Percentiles rank a stretch among this genome's conserved stretches.
Conservation (phyloP, 2,329 filamentous ascomycete species). For the Talaromyces sp. region DNA sequence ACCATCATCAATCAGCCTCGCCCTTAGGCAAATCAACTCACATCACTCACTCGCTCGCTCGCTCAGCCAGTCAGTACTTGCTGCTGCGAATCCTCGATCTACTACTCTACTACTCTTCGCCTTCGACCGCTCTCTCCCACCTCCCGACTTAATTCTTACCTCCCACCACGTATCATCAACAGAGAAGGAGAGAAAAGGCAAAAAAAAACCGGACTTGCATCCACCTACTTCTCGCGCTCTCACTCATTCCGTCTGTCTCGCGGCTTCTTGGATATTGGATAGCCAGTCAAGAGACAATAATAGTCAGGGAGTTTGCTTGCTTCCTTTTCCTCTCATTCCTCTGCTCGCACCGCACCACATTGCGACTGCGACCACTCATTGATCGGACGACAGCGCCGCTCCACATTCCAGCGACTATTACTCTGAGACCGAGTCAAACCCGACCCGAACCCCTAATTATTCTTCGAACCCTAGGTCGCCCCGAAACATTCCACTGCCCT, state of each 20-base stretch:
- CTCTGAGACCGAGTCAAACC: neutral
- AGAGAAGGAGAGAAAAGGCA: neutral
- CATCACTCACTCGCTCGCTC: neutral
- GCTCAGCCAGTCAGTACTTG: neutral
- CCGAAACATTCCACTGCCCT: slow-evolving; percentile 11
- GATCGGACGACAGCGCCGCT: neutral
- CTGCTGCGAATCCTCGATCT: neutral
- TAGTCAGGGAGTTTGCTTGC: neutral
- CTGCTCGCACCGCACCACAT: neutral
- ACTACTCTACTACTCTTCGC: neutral
- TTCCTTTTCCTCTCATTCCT: neutral
- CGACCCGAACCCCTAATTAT: neutral
- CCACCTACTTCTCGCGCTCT: neutral
- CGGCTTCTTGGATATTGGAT: neutral
- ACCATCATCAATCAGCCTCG: neutral
- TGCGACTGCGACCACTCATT: neutral
- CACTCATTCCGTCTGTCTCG: neutral
- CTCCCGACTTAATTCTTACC: neutral
- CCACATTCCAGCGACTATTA: slow-evolving; percentile 8
- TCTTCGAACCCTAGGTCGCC: slow-evolving; percentile 1
- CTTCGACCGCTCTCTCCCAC: neutral
- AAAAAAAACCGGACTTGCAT: neutral
- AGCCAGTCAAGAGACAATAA: neutral
- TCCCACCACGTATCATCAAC: neutral
- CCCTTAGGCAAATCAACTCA: neutral